Conservation (phyloP, 306 rosid genomes). For the Glycine latifolia region DNA sequence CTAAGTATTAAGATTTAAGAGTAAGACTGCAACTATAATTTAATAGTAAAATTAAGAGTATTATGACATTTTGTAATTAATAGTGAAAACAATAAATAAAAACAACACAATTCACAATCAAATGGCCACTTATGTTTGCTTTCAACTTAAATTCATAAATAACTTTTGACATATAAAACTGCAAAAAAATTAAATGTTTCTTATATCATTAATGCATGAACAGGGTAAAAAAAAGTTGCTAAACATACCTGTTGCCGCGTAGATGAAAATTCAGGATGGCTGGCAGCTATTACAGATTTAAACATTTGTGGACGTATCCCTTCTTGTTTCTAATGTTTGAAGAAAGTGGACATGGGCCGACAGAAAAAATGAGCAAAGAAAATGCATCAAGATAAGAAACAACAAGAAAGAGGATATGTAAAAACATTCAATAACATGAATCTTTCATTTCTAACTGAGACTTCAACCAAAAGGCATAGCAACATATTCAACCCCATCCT, state of each 20-base stretch:
- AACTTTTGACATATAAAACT: slow-evolving; percentile 4
- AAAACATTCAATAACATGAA: slow-evolving; percentile 29
- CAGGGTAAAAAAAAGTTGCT: slow-evolving; percentile 20
- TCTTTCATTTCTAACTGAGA: slow-evolving; percentile 2
- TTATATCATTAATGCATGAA: slow-evolving; percentile 2
- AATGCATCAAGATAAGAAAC: slow-evolving; percentile 25
- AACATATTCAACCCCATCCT: slow-evolving; percentile 35
- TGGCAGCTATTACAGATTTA: slow-evolving; percentile 90
- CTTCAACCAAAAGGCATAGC: slow-evolving; percentile 36
- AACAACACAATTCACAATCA: neutral
- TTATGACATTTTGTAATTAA: neutral
- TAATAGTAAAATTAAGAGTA: neutral
- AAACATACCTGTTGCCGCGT: slow-evolving; percentile 88
- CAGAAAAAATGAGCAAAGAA: slow-evolving; percentile 30
- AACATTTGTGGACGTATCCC: slow-evolving; percentile 94
- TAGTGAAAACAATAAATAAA: neutral
- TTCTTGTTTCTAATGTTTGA: slow-evolving; percentile 69
- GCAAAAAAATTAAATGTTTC: slow-evolving; percentile 11
- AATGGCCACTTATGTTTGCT: slow-evolving; percentile 15
- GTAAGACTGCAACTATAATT: neutral
- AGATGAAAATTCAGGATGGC: slow-evolving; percentile 97
- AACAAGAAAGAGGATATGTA: slow-evolving; percentile 16
- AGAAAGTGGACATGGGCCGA: slow-evolving; percentile 20
- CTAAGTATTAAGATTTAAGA: neutral
- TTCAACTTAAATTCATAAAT: slow-evolving; percentile 17